Base-by-base conservation (phyloP, 352 stramenopile genomes). In the Globisporangium yorkense region DNA sequence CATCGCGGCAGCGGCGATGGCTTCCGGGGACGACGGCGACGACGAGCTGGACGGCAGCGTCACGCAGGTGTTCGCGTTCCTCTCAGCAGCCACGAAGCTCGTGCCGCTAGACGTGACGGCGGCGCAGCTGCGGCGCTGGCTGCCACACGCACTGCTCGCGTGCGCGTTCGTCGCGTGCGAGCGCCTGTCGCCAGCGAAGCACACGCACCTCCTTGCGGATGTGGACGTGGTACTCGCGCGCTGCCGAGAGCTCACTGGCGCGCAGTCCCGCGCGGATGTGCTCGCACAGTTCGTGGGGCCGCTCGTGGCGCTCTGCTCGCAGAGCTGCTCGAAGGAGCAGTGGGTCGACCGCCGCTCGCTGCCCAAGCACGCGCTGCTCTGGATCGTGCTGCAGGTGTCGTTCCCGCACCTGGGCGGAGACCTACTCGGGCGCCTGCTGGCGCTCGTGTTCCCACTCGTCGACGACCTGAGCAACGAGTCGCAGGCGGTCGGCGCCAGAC, bases 361-460 rank as follows among this genome's bases (percentile, higher is more conserved):
- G 2, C 63, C 71, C n/a, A 91, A 89, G 57, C 63, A 77, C 46
- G 77, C 80, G 18, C 67, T 95, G 46, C 56, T 72, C 50, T 81
- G 60, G 58, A 51, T 89, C 48, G 65, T 88, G 16, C 44, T 70
- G 50, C 72, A 89, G 57, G 70, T 93, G 16, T 10, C 56, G n/a
- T 79, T 74, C 21, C 85, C 85, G 18, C 59, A 84, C 45, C 56
- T 94, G 2, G 77, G 75, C 0, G 78, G 79, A 10, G 85, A 93
- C 31, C 29, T 87, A n/a, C 71, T 92, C 15, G 85, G 85, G 1
- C 83, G 83, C 13, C 40, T 92, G 20, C 62, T 95, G 18, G 79
- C 85, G 40, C 70, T 95, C 31, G 80, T 87, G 27, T 87, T 95
- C 20, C 85, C 85, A 37, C 69, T 95, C 18, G 58, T 95, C 18